Evolutionary conservation across 805 yeast genomes (phyloP).

Genomic region (Torulaspora delbrueckii): DNA sequence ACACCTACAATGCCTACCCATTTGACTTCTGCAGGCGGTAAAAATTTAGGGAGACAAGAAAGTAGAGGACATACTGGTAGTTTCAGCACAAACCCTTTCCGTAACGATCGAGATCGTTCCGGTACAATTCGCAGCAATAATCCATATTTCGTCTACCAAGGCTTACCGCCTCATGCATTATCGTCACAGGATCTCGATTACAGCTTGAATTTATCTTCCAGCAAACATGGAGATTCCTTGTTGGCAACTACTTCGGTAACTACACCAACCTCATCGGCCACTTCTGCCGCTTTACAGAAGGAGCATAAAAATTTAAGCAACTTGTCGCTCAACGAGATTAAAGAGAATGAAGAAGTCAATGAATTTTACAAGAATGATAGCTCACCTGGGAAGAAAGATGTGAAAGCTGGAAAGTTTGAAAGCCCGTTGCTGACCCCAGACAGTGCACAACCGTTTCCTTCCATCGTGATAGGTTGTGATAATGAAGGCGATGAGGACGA

Average conservation of each 20-base stretch:
- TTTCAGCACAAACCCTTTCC: constrained; percentile 16
- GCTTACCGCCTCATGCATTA: constrained; percentile 49
- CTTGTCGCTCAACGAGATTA: constrained; percentile 33
- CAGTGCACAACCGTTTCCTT: constrained; percentile 22
- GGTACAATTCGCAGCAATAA: constrained; percentile 26
- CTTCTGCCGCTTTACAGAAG: constrained; percentile 12
- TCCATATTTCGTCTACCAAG: constrained; percentile 55
- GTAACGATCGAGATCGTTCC: constrained; percentile 7
- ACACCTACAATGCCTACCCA: constrained; percentile 24
- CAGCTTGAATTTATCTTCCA: constrained; percentile 11
- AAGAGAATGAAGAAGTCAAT: constrained; percentile 32
- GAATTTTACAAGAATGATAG: constrained; percentile 14
- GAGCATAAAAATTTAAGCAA: constrained; percentile 24
- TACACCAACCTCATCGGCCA: constrained; percentile 11
- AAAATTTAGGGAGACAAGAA: constrained; percentile 7
- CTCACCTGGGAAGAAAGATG: constrained; percentile 3
- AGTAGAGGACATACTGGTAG: constrained; percentile 7
- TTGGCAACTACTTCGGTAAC: constrained; percentile 13
- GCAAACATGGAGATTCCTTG: constrained; percentile 7
- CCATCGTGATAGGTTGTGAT: constrained; percentile 25
- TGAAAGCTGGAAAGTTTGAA: constrained; percentile 4
- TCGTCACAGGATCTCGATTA: constrained; percentile 18
- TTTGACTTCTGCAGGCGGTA: constrained; percentile 7
- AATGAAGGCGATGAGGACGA: constrained; percentile 16
- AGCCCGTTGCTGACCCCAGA: constrained; percentile 14